These are phyloP conservation scores for Blastomyces percursus DNA, from an alignment of 2,329 filamentous ascomycete species.

Conservation along the genomic window DNA sequence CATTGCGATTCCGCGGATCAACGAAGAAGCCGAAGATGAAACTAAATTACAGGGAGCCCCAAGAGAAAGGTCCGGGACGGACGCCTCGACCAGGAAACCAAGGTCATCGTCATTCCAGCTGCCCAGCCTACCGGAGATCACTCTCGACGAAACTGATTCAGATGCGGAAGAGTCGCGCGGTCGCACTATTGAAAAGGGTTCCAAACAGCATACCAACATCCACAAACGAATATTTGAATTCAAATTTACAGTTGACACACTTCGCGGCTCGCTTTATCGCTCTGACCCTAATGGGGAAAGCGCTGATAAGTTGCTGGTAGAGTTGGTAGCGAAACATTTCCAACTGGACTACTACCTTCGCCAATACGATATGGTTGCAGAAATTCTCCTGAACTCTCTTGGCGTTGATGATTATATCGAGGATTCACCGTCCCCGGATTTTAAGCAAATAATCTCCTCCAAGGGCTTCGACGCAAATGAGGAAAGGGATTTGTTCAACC, in stretches of 20 bases:
- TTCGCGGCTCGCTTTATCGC: slow-evolving; percentile 84
- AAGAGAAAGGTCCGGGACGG: slow-evolving; percentile 29
- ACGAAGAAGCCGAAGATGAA: slow-evolving; percentile 33
- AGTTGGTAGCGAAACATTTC: slow-evolving; percentile 83
- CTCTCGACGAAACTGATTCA: slow-evolving; percentile 56
- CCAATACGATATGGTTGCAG: slow-evolving; percentile 84
- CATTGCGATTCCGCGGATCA: slow-evolving; percentile 80
- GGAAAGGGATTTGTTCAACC: slow-evolving; percentile 67
- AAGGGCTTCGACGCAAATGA: slow-evolving; percentile 60
- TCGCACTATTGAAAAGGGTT: slow-evolving; percentile 20
- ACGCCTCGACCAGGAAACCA: slow-evolving; percentile 33
- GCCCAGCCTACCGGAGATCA: slow-evolving; percentile 58
- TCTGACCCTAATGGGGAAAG: slow-evolving; percentile 68
- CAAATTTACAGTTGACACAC: slow-evolving; percentile 87
- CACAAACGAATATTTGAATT: slow-evolving; percentile 92
- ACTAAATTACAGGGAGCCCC: slow-evolving; percentile 28
- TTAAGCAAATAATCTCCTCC: slow-evolving; percentile 95
- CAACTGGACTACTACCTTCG: slow-evolving; percentile 77
- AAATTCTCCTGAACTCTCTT: slow-evolving; percentile 76
- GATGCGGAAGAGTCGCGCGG: slow-evolving; percentile 46
- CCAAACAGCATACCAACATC: slow-evolving; percentile 51
- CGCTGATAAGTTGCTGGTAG: slow-evolving; percentile 72
- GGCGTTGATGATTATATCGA: slow-evolving; percentile 92
- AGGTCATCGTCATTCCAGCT: slow-evolving; percentile 64
- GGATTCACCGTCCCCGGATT: slow-evolving; percentile 65